phyloP scores from a whole-genome alignment of 306 rosid genomes.

The Erythrophleum fordii region DNA sequence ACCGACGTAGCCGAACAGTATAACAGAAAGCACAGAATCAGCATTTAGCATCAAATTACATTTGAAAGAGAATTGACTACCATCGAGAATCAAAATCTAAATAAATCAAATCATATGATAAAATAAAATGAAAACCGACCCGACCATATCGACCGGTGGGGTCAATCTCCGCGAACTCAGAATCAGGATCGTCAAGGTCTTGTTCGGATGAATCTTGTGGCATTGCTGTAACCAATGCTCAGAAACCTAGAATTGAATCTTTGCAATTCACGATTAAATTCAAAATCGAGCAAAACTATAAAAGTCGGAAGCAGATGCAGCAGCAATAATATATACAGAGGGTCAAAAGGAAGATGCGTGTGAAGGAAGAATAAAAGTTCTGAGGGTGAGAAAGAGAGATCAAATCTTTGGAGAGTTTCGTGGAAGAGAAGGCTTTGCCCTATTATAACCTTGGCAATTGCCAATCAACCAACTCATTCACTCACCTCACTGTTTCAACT shows the following conservation, averaged over 20 bases:
- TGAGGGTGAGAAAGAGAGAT: neutral
- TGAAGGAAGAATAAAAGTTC: neutral
- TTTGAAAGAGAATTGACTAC: neutral
- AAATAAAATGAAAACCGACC: constrained; percentile 53
- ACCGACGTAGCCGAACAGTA: neutral
- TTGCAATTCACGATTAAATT: neutral
- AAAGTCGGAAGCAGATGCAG: neutral
- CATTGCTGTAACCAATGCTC: constrained; percentile 48
- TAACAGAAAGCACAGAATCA: constrained; percentile 20
- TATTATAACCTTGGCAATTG: neutral
- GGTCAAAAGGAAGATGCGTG: constrained; percentile 1
- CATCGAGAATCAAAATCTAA: neutral
- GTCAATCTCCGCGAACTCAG: constrained; percentile 86
- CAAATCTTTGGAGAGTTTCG: neutral
- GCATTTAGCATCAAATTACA: constrained; percentile 23
- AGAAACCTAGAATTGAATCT: neutral
- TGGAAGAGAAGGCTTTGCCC: neutral
- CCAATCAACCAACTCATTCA: neutral
- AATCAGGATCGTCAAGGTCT: constrained; percentile 67
- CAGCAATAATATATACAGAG: too few relatives aligned
- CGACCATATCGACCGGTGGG: constrained; percentile 92
- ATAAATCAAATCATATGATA: neutral
- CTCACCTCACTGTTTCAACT: constrained; percentile 18
- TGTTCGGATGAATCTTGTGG: constrained; percentile 68
- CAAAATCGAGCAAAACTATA: neutral